Conservation (phyloP, 192 early-diverging fungal species). For the Rhizophagus sp. region DNA sequence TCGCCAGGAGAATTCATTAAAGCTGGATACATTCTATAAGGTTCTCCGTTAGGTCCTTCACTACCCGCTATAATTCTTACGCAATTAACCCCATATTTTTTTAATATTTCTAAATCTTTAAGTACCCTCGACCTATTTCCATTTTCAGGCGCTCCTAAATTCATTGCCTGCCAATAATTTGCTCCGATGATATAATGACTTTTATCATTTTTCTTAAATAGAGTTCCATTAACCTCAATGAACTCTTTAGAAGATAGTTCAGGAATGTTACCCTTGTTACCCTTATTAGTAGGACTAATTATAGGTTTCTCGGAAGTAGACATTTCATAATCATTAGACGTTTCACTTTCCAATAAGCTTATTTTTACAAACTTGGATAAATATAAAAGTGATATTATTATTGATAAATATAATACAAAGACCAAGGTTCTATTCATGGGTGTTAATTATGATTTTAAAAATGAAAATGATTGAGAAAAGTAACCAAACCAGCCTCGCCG, state of each 20-base stretch:
- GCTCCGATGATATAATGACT: conserved; percentile 51
- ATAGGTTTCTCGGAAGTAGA: neutral
- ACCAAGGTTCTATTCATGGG: neutral
- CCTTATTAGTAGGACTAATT: neutral
- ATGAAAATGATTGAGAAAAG: too few relatives aligned
- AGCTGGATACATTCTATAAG: conserved; percentile 58
- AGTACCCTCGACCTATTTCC: conserved; percentile 56
- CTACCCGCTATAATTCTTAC: conserved; percentile 62
- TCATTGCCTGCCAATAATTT: conserved; percentile 80
- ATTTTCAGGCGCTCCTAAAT: conserved; percentile 49
- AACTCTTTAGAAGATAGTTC: conserved; percentile 28
- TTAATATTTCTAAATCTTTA: conserved; percentile 50
- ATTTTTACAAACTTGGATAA: neutral
- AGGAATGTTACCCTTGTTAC: neutral
- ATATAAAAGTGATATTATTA: neutral
- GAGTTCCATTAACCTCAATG: conserved; percentile 44
- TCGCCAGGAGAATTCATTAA: conserved; percentile 54
- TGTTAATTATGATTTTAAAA: too few relatives aligned
- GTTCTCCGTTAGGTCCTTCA: conserved; percentile 58
- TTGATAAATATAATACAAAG: neutral
- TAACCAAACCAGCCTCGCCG: too few relatives aligned
- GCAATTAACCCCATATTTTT: conserved; percentile 55
- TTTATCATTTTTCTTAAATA: conserved; percentile 37
- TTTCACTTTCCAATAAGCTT: neutral
- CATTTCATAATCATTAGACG: too few relatives aligned